Evolutionary conservation across 2,329 filamentous ascomycete genomes (phyloP).

Genomic region (Mycosphaerella sp.): DNA sequence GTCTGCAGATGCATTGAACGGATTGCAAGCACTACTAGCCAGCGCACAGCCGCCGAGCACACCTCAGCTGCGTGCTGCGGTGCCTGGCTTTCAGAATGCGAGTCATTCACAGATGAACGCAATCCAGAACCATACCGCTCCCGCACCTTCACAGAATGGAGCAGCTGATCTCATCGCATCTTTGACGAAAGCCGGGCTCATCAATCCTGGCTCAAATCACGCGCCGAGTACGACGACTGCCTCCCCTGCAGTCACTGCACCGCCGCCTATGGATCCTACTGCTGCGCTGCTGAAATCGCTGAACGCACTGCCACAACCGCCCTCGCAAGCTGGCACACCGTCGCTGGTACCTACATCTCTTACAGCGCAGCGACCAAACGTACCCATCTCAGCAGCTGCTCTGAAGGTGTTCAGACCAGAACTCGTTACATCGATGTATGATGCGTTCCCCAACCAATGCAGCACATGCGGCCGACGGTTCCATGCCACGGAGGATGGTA

Average conservation of each 20-base stretch:
- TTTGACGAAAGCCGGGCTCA: constrained; percentile 29
- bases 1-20: constrained; percentile 29
- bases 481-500: constrained; percentile 66
- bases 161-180: constrained; percentile 28
- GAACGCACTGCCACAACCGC: constrained; percentile 23
- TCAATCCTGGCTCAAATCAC: constrained; percentile 12
- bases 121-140: constrained; percentile 27
- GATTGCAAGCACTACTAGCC: constrained; percentile 32
- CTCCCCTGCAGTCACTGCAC: constrained; percentile 11
- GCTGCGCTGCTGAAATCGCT: constrained; percentile 26
- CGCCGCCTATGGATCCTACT: constrained; percentile 18
- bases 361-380: constrained; percentile 8
- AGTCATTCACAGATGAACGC: constrained; percentile 29
- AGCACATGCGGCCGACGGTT: constrained; percentile 89
- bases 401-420: constrained; percentile 57
- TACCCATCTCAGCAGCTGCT: constrained; percentile 27
- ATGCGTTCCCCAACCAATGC: constrained; percentile 77
- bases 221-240: constrained; percentile 8
- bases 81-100: constrained; percentile 28
- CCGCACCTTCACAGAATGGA: constrained; percentile 19
- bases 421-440: constrained; percentile 68
- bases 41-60: constrained; percentile 34
- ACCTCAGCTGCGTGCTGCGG: constrained; percentile 32
- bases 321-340: constrained; percentile 21
- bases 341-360: constrained; percentile 10